phyloP scores from a whole-genome alignment of 129 eudicot species.

The Escallonia herrerae region DNA sequence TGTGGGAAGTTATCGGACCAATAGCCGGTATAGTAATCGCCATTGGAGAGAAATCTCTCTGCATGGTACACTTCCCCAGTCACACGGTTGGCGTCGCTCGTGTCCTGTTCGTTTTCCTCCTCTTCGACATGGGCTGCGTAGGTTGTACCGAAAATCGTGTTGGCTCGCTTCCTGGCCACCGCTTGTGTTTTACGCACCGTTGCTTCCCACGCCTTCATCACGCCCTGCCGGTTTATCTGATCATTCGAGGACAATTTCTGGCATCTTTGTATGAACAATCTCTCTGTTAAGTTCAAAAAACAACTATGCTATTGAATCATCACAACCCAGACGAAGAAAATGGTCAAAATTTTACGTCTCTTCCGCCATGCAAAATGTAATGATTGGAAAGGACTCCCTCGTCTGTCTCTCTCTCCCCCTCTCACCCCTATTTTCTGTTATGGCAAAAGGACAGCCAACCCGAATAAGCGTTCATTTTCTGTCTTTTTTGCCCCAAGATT shows the following conservation, averaged over 20 bases:
- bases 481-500: neutral
- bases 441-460: conserved; percentile 2
- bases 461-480: neutral
- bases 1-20: conserved; percentile 63
- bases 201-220: conserved; percentile 83
- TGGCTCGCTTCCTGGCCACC: conserved; percentile 64
- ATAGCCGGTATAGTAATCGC: conserved; percentile 61
- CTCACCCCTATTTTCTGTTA: conserved; percentile 14
- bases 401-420: conserved; percentile 6
- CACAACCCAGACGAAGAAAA: too few species aligned
- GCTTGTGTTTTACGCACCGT: conserved; percentile 71
- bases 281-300: too few species aligned
- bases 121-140: conserved; percentile 25
- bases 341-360: conserved; percentile 3
- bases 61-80: conserved; percentile 37
- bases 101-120: conserved; percentile 15
- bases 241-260: too few species aligned
- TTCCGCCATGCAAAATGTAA: conserved; percentile 1
- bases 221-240: neutral
- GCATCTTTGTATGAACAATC: too few species aligned
- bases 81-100: conserved; percentile 8
- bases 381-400: conserved; percentile 2
- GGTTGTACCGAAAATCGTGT: conserved; percentile 54
- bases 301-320: too few species aligned
- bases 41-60: conserved; percentile 52